Evolutionary conservation across 2,329 filamentous ascomycete species (phyloP).

Genomic region (Fusarium azukiicola): DNA sequence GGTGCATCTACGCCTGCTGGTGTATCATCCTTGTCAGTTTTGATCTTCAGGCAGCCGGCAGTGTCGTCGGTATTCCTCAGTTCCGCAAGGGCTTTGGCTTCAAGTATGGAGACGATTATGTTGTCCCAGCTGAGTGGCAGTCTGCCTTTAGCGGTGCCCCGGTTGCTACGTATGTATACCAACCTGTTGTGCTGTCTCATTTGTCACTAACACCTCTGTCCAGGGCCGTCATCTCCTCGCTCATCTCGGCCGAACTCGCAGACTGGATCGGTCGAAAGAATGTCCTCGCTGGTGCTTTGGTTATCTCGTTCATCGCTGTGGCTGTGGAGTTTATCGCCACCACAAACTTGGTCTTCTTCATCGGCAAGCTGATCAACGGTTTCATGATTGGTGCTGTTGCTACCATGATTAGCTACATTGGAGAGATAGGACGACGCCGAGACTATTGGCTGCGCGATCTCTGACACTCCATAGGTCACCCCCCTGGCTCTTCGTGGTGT

Average conservation of each 20-base stretch:
- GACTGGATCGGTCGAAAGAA: conserved; percentile 38
- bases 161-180: conserved; percentile 41
- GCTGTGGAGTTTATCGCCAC: conserved; percentile 36
- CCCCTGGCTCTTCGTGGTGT: conserved; percentile 41
- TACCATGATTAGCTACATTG: conserved; percentile 40
- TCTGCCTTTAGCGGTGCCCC: conserved; percentile 43
- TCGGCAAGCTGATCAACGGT: conserved; percentile 36
- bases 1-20: conserved; percentile 46
- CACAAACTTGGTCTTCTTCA: conserved; percentile 32
- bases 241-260: conserved; percentile 35
- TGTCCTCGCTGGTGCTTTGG: conserved; percentile 22
- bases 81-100: conserved; percentile 46
- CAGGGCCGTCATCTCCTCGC: conserved; percentile 33
- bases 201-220: neutral
- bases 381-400: conserved; percentile 35
- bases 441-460: neutral
- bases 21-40: conserved; percentile 45
- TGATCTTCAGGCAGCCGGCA: conserved; percentile 42
- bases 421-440: conserved; percentile 28
- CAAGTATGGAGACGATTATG: conserved; percentile 35
- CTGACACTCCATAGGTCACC: neutral
- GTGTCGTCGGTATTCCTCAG: conserved; percentile 41
- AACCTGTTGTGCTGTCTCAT: neutral
- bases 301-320: conserved; percentile 26
- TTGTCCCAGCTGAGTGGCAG: conserved; percentile 44